A percentile compares a stretch with the other conserved stretches of the same genome.
These are phyloP conservation scores for Kregervanrija delftensis DNA, from an alignment of 805 yeast genomes.

Conservation along the genomic window DNA sequence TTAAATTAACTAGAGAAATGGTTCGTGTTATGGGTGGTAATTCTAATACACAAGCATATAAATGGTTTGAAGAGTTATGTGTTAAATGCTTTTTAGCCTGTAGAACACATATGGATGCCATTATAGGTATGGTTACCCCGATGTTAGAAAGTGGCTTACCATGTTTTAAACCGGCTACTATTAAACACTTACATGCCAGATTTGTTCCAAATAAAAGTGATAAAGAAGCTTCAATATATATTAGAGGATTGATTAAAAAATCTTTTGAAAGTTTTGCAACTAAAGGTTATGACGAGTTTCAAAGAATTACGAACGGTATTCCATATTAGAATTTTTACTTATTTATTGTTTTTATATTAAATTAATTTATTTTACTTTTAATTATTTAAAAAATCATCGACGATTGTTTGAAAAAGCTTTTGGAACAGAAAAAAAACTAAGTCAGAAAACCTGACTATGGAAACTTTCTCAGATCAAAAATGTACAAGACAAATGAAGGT, in stretches of 20 bases:
- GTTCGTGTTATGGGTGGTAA: constrained; percentile 93
- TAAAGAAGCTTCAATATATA: constrained; percentile 73
- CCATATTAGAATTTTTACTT: constrained; percentile 54
- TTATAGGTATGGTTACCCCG: constrained; percentile 78
- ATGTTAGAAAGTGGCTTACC: constrained; percentile 96
- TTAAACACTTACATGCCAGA: constrained; percentile 66
- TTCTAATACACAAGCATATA: constrained; percentile 74
- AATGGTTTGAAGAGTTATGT: constrained; percentile 92
- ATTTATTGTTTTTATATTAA: not conserved
- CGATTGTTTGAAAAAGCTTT: too few species aligned
- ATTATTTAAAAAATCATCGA: too few species aligned
- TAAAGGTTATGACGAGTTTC: constrained; percentile 96
- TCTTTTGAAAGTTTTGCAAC: constrained; percentile 86
- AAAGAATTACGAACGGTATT: constrained; percentile 91
- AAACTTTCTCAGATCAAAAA: too few species aligned
- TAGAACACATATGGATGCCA: constrained; percentile 80
- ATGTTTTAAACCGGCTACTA: constrained; percentile 86
- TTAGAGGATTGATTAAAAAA: constrained; percentile 69
- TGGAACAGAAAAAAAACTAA: too few species aligned
- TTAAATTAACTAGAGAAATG: constrained; percentile 95
- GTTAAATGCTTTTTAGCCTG: constrained; percentile 86
- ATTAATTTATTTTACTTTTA: not conserved
- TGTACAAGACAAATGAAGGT: too few species aligned
- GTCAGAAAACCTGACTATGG: too few species aligned
- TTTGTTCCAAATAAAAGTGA: constrained; percentile 79